Evolutionary conservation across 2,329 filamentous ascomycete genomes (phyloP).

Genomic region (Penicillium verrucosum): DNA sequence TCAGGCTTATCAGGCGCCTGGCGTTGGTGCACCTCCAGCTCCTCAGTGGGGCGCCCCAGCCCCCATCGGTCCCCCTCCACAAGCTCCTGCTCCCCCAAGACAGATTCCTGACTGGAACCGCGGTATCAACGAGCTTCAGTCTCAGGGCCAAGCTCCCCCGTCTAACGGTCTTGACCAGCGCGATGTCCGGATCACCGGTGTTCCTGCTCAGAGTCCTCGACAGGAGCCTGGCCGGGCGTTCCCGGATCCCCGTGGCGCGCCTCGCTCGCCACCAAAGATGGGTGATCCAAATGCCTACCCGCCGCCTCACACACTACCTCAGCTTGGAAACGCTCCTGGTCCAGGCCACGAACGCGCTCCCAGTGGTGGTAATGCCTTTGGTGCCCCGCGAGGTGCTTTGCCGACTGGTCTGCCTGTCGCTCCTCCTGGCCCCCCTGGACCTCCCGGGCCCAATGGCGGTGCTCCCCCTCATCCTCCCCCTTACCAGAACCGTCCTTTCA

Average conservation of each 20-base stretch:
- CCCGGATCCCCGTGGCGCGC: conserved; percentile 58
- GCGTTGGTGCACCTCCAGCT: conserved; percentile 76
- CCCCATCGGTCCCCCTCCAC: conserved; percentile 45
- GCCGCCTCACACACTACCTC: conserved; percentile 50
- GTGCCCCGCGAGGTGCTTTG: conserved; percentile 43
- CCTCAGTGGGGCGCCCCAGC: conserved; percentile 86
- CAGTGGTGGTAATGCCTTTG: conserved; percentile 29
- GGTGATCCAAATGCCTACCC: conserved; percentile 53
- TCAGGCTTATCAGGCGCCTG: conserved; percentile 82
- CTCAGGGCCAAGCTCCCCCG: conserved; percentile 50
- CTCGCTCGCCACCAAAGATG: conserved; percentile 58
- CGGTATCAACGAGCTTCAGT: conserved; percentile 73
- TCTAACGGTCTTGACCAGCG: conserved; percentile 80
- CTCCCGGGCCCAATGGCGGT: conserved; percentile 49
- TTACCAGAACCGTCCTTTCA: conserved; percentile 66
- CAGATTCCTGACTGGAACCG: conserved; percentile 60
- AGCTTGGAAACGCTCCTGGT: conserved; percentile 48
- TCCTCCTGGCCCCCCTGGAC: conserved; percentile 48
- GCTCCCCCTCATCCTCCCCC: conserved; percentile 60
- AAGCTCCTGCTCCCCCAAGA: conserved; percentile 63
- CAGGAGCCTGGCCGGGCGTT: conserved; percentile 69
- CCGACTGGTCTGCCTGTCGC: conserved; percentile 46
- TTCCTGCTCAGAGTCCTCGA: conserved; percentile 72
- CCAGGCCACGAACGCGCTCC: conserved; percentile 41
- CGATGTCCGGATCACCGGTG: conserved; percentile 66